Base-by-base conservation (phyloP, 345 rosid species). In the Trapa bicornis region DNA sequence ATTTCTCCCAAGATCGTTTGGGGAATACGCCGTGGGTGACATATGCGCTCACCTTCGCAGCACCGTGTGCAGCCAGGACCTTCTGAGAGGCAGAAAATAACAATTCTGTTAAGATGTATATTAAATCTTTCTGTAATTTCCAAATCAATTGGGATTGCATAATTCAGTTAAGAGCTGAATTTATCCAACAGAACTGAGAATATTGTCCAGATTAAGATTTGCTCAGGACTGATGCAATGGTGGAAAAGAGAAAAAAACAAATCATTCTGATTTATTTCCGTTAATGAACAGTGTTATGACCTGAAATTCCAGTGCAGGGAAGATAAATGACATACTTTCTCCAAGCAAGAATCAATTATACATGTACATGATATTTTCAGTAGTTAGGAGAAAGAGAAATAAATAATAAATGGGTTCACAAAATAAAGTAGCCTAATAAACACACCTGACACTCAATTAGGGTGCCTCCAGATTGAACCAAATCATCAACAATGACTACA, bases 1-100 rank as follows among this genome's bases (percentile, higher is more conserved):
- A 95, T 45, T 82, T 89, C 81, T 91, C 96, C 99, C 99, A 95
- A 0, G 99, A 95, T 60, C 74, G 74, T 61, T 88, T 86, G 7
- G 98, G 99, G 81, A 95, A 95, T 54, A 95, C 98, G 3, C 96
- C 98, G 29, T 95, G 99, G 58, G 97, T 95, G 67, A 91, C 97
- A 74, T 89, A 91, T 9, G 99, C 92, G 65, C 99, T 95, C 73
- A 91, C 99, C 80, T 91, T 95, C 13, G 84, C 79, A 0, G 99
- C 99, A 74, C 96, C 97, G 50, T 87, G 79, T 69, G 91, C 87
- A 17, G 91, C 84, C 82, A 95, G 75, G 47, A 85, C 97, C 91
- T 95, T 95, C 99, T 95, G 86, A 67, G 64, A 74, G 38, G 67
- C 48, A 39, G 56, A 61, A 43, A 57, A 15, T 38, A 35, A 50